Evolutionary conservation across 192 early-diverging fungal genomes (phyloP).

Genomic region (Oehlia diaphana): DNA sequence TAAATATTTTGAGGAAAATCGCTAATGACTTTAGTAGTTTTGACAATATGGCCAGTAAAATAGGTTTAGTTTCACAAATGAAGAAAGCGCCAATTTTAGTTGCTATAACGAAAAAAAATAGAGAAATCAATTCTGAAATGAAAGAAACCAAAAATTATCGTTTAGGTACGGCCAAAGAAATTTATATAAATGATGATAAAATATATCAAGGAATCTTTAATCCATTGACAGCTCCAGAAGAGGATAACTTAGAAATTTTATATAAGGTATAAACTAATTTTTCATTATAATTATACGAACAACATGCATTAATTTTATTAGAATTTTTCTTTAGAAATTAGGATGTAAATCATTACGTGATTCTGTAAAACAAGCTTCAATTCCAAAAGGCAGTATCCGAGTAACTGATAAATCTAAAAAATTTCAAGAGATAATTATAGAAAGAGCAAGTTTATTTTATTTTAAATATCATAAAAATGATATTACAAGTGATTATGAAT

Average conservation of each 20-base stretch:
- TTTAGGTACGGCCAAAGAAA: slow-evolving; percentile 65
- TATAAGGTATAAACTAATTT: not conserved
- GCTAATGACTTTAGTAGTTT: slow-evolving; percentile 61
- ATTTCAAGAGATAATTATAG: slow-evolving; percentile 64
- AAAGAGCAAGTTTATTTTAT: slow-evolving; percentile 76
- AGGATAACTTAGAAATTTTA: not conserved
- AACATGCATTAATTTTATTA: no score
- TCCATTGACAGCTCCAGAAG: slow-evolving; percentile 46
- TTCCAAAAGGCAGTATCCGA: slow-evolving; percentile 48
- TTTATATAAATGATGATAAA: slow-evolving; percentile 80
- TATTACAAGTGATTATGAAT: slow-evolving; percentile 52
- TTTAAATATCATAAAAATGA: slow-evolving; percentile 57
- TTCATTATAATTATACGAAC: no score
- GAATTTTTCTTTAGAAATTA: slow-evolving; percentile 32
- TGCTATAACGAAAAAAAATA: slow-evolving; percentile 47
- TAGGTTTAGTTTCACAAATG: slow-evolving; percentile 60
- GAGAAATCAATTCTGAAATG: slow-evolving; percentile 36
- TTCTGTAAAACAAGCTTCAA: slow-evolving; percentile 58
- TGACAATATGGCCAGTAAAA: slow-evolving; percentile 22
- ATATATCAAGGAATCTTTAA: slow-evolving; percentile 70
- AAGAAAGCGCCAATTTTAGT: slow-evolving; percentile 62
- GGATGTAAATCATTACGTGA: slow-evolving; percentile 69
- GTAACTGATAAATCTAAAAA: slow-evolving; percentile 46
- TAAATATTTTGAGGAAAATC: slow-evolving; percentile 68
- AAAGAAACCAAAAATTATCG: not conserved